Conservation (phyloP, 73 alveolate genomes). For the Paramecium caudatum region DNA sequence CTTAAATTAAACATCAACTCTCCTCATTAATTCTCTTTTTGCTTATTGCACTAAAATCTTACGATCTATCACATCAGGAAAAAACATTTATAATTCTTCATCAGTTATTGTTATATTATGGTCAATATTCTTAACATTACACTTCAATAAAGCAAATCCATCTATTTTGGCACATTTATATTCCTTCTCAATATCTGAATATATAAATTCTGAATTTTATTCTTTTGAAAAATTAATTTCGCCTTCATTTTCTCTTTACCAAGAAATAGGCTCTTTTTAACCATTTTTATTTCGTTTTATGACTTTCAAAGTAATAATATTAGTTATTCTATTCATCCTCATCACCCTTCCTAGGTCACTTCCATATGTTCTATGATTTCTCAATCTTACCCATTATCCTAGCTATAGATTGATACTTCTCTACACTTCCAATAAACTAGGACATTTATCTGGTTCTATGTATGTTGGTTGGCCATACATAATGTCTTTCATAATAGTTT, state of each 20-base stretch:
- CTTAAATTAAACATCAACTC: constrained; percentile 63
- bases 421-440: constrained; percentile 2
- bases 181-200: constrained; percentile 51
- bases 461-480: constrained; percentile 8
- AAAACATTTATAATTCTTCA: constrained; percentile 57
- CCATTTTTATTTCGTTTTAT: constrained; percentile 13
- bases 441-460: constrained; percentile 30
- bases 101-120: constrained; percentile 24
- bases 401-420: neutral
- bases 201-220: constrained; percentile 21
- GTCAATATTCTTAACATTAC: neutral
- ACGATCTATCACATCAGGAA: constrained; percentile 54
- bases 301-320: neutral
- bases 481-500: neutral
- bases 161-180: constrained; percentile 46
- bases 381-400: constrained; percentile 67
- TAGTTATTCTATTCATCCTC: neutral
- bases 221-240: neutral
- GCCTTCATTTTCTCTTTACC: constrained; percentile 1
- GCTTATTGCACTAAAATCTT: constrained; percentile 41
- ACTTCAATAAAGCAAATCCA: constrained; percentile 39
- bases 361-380: constrained; percentile 45
- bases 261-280: constrained; percentile 37
- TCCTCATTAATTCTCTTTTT: constrained; percentile 43
- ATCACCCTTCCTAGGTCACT: constrained; percentile 45